Evolutionary conservation across 768 basidiomycete genomes (phyloP), one percentile per base, ranked within the genome.

Genomic region (Boletellus sp.): DNA sequence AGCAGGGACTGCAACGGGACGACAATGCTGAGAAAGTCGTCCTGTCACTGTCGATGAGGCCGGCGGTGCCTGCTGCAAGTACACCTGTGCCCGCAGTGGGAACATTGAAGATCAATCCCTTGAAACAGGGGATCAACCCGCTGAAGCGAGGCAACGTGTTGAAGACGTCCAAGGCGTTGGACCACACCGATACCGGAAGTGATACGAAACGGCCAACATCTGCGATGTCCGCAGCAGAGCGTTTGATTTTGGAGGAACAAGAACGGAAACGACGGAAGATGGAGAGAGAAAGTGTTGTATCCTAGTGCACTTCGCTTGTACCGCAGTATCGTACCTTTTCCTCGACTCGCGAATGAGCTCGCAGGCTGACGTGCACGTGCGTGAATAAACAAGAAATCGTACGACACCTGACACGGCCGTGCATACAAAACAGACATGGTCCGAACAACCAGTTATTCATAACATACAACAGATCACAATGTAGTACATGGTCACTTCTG

Each of bases 171-270:
- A 65, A 74, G 38, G 47, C 64, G 24, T 54, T 62, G 55, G 59
- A 62, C 39, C 42, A 32, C 12, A 6, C 57, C 0, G 74, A 69
- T 10, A 64, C 68, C 52, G 58, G 52, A 11, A 78, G 74, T 33
- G 80, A 80, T 38, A 83, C 77, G 75, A 85, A 87, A 71, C 77
- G 84, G 35, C 59, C 78, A 6, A 79, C 78, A 11, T 72, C 81
- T 43, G 73, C 78, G 17, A 81, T 94, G 78, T 83, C 84, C 58
- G 90, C 89, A 22, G 89, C 89, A 15, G 94, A 97, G 68, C 75
- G 79, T 54, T 69, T 98, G 51, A 94, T 96, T 52, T 57, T 84
- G 50, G 95, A 97, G 73, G 93, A 96, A 24, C 88, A 90, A 70
- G 91, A 92, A 67, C 77, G 92, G 63, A 94, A 95, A 69, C 78